A percentile compares a stretch with the other conserved stretches of the same genome.
These are phyloP conservation scores for Apiotrichum montevideense DNA, from an alignment of 1,284 basidiomycete species.

Conservation along the genomic window DNA sequence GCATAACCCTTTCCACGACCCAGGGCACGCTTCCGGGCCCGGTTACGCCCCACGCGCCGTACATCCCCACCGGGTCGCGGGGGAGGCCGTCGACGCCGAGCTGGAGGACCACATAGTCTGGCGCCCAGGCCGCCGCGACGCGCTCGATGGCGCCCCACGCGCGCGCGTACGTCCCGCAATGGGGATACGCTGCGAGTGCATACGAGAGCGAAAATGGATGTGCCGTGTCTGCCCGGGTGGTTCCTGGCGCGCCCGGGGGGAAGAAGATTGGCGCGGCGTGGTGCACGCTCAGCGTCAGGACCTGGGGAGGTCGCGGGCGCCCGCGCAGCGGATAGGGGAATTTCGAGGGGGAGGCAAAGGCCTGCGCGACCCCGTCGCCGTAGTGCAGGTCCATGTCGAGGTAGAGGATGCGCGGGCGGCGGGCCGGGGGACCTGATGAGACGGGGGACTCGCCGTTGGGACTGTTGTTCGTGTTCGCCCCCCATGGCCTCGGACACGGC, in stretches of 20 bases:
- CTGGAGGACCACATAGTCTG: slow-evolving; percentile 75
- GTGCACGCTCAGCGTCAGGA: slow-evolving; percentile 79
- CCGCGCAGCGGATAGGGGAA: slow-evolving; percentile 11
- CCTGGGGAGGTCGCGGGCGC: slow-evolving; percentile 45
- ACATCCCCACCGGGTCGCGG: slow-evolving; percentile 63
- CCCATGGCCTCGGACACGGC: background rate
- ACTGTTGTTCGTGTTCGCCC: too few relatives aligned
- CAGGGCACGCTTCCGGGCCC: slow-evolving; percentile 63
- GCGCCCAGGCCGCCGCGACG: slow-evolving; percentile 59
- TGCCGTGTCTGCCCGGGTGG: slow-evolving; percentile 50
- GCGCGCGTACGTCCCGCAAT: slow-evolving; percentile 55
- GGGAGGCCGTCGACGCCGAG: slow-evolving; percentile 81
- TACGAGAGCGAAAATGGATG: slow-evolving; percentile 71
- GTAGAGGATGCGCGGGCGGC: slow-evolving; percentile 68
- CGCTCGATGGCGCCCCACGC: slow-evolving; percentile 61
- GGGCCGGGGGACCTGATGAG: background rate
- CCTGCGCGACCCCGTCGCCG: slow-evolving; percentile 73
- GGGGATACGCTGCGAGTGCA: slow-evolving; percentile 64
- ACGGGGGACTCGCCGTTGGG: too few relatives aligned
- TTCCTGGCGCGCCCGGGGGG: slow-evolving; percentile 49
- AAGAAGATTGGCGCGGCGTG: slow-evolving; percentile 76
- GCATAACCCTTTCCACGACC: slow-evolving; percentile 57
- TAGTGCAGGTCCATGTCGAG: slow-evolving; percentile 86
- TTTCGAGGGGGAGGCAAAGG: slow-evolving; percentile 53
- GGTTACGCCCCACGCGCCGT: slow-evolving; percentile 68